phyloP scores from a whole-genome alignment of 805 yeast species.

The Cyberlindnera bimundalis region DNA sequence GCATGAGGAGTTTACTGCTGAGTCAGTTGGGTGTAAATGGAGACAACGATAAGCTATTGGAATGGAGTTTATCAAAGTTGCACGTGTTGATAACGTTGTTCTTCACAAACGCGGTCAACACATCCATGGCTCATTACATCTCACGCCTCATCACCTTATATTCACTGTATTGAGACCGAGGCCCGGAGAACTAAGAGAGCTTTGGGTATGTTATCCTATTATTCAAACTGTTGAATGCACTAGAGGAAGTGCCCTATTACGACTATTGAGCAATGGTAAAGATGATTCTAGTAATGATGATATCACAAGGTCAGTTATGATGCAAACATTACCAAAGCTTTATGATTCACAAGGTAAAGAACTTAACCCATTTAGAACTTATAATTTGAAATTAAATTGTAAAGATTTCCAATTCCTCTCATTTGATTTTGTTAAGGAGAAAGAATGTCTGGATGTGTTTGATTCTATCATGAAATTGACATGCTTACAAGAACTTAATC shows the following conservation, averaged over 20 bases:
- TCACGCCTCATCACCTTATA: conserved; percentile 74
- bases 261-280: conserved; percentile 15
- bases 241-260: conserved; percentile 45
- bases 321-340: conserved; percentile 18
- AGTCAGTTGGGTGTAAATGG: too few species aligned
- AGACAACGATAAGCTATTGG: too few species aligned
- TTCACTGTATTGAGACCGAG: conserved; percentile 38
- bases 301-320: conserved; percentile 10
- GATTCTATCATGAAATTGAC: conserved; percentile 69
- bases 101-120: conserved; percentile 56
- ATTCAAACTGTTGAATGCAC: conserved; percentile 47
- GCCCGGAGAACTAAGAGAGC: conserved; percentile 45
- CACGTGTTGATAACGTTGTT: conserved; percentile 45
- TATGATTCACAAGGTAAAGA: conserved; percentile 15
- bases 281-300: conserved; percentile 11
- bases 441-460: conserved; percentile 64
- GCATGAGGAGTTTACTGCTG: too few species aligned
- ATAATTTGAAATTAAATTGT: conserved; percentile 68
- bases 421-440: conserved; percentile 62
- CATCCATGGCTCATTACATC: conserved; percentile 57
- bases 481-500: conserved; percentile 45
- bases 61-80: conserved; percentile 27
- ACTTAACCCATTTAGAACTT: conserved; percentile 32
- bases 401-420: conserved; percentile 83
- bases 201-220: conserved; percentile 91